Base-by-base conservation (phyloP, 2,329 filamentous ascomycete species). In the Paraphoma sp. region DNA sequence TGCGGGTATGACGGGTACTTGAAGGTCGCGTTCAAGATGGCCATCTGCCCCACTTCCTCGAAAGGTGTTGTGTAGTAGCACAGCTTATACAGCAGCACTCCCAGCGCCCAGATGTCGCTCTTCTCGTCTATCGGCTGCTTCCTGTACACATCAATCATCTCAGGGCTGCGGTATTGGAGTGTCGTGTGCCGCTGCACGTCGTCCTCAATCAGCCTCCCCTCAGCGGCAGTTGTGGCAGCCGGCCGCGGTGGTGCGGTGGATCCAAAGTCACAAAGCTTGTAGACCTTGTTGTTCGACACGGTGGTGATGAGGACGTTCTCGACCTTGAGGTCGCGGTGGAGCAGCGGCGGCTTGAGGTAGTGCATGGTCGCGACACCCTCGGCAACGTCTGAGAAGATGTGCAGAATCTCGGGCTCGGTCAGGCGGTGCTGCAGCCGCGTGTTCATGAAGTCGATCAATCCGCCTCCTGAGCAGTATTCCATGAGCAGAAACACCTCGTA, bases 31-130 rank as follows among this genome's bases (percentile, higher is more conserved):
- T 98, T 98, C 59, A 99, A 81, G 62, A 99, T 99, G 11, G 95
- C 95, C 81, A 98, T 91, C 80, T 97, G 94, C 28, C 95, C 95
- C 72, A 97, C 93, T 62, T 98, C 94, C 79, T 99, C 95, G 70
- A 99, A 99, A 0, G 95, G 95, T 6, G 95, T 99, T 1, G 95
- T 99, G 78, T 99, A 99, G 79, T 98, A 99, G 81, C 95, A 99
- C 59, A 99, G 84, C 82, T 99, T 99, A 82, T 99, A 99, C 52
- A 99, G 80, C 56, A 99, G 81, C 42, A 99, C 95, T 5, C 95
- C 95, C 59, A 99, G 80, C 1, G 95, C 95, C 95, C 93, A 99
- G 30, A 99, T 97, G 76, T 99, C 95, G 47, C 93, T 96, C 81
- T 99, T 99, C 80, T 99, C 95, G 73, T 99, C 92, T 72, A 99